Evolutionary conservation across 2,329 filamentous ascomycete genomes (phyloP), one percentile per base, ranked within the genome.

Genomic region (Cadophora malorum): DNA sequence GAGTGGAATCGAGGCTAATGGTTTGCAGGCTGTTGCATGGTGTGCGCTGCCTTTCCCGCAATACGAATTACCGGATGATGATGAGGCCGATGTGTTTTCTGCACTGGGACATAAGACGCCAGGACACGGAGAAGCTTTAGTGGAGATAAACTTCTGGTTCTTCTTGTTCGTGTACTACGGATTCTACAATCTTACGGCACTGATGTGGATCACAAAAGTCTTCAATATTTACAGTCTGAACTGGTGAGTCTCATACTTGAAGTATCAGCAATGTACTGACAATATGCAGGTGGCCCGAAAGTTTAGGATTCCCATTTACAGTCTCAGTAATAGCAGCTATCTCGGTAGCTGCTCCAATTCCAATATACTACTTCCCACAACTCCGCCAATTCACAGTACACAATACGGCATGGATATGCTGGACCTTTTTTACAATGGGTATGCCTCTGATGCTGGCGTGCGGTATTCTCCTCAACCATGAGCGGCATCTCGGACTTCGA

Each of bases 151-250:
- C 79, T 91, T 91, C 75, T 91, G 89, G 88, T 90, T 90, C 81
- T 91, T 91, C 75, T 81, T 91, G 47, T 85, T 90, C 60, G 85
- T 90, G 66, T 91, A 90, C 79, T 91, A 91, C 77, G 87, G 88
- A 66, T 85, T 90, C 72, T 91, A 91, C 78, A 90, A 89, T 75
- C 75, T 90, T 28, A 89, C 87, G 4, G 89, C 88, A 2, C 79
- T 91, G 72, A 85, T 90, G 69, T 91, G 88, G 88, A 90, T 91
- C 75, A 91, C 89, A 59, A 91, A 90, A 75, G 84, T 91, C 5
- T 91, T 91, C 77, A 91, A 91, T 74, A 82, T 91, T 25, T 91
- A 91, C 81, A 88, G 85, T 69, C 80, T 91, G 66, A 91, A 91
- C 79, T 91, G 89, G 89, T 79, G 64, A 38, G 63, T 64, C 14